A percentile compares a stretch with the other conserved stretches of the same genome.
Conservation (phyloP, 2,329 filamentous ascomycete species). For the Diaporthe sp. region DNA sequence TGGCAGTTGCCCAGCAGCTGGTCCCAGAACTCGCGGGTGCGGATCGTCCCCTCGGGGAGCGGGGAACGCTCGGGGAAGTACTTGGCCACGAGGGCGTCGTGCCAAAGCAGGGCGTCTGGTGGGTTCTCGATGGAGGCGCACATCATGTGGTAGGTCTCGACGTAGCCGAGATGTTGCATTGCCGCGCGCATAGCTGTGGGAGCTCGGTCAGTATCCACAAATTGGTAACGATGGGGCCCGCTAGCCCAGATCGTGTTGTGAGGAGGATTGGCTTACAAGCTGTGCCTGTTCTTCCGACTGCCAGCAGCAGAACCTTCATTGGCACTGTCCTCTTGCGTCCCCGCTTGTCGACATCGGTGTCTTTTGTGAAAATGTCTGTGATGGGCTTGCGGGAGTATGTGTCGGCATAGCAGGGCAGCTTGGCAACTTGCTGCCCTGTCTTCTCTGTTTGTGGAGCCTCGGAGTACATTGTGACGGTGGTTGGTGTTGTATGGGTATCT, state of each 20-base stretch:
- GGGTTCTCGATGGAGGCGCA: constrained; percentile 77
- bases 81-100: constrained; percentile 70
- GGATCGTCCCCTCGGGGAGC: constrained; percentile 53
- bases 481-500: background rate
- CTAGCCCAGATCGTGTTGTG: background rate
- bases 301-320: constrained; percentile 79
- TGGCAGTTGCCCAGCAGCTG: constrained; percentile 75
- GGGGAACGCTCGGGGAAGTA: constrained; percentile 67
- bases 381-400: constrained; percentile 56
- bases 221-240: background rate
- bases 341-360: constrained; percentile 76
- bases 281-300: constrained; percentile 78
- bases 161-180: constrained; percentile 74
- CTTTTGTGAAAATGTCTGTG: constrained; percentile 72
- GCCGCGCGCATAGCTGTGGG: constrained; percentile 71
- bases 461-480: constrained; percentile 34
- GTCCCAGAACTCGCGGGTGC: constrained; percentile 75
- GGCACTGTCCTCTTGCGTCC: constrained; percentile 75
- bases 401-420: constrained; percentile 44
- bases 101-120: constrained; percentile 77
- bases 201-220: constrained; percentile 5
- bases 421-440: constrained; percentile 29
- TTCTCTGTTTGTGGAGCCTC: constrained; percentile 8
- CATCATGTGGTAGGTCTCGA: constrained; percentile 82
- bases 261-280: constrained; percentile 64